Evolutionary conservation across 306 rosid genomes (phyloP), one percentile per base, ranked within the genome.

Genomic region (Delonix regia): DNA sequence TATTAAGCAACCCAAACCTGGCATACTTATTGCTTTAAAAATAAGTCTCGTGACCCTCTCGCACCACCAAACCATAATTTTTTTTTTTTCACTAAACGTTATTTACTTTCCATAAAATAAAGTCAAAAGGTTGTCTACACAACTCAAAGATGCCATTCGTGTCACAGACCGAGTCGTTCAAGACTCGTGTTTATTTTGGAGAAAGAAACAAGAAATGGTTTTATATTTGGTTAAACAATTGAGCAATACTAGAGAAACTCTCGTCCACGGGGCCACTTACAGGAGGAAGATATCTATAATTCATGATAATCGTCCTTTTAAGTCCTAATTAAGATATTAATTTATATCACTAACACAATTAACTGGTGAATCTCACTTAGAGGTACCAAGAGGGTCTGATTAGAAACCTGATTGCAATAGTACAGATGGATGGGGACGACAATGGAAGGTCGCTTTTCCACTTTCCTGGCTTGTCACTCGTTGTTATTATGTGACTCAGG

Each of bases 31-130:
- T 73, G 84, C 93, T 87, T 91, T 70, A 78, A 87, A 79, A 89
- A 79, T 72, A 84, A 86, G 89, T 85, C 78, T 86, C 57, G 81
- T 83, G 89, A 73, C 82, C 77, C 87, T 78, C 85, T 82, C 64
- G 21, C 66, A 73, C 83, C 83, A 91, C 91, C 96, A 89, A 89
- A 89, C 90, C 80, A 69, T 52, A 74, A 79, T 67, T 22, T 25
- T 4, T 21, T 66, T 24, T 51, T n/a, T 51, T 18, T 1, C 1
- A 65, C 49, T 47, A 56, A 62, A 51, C 30, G 49, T 36, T 65
- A 81, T 6, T 67, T 22, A 21, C 12, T 67, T 67, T 24, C 55
- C 49, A 64, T 79, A 71, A 49, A 77, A 27, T 62, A 55, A 19
- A 52, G 14, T 49, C 63, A 56, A 45, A 73, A 73, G 12, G 30